Conservation (phyloP, 257 asterid species). For the Nicotiana sylvestris region DNA sequence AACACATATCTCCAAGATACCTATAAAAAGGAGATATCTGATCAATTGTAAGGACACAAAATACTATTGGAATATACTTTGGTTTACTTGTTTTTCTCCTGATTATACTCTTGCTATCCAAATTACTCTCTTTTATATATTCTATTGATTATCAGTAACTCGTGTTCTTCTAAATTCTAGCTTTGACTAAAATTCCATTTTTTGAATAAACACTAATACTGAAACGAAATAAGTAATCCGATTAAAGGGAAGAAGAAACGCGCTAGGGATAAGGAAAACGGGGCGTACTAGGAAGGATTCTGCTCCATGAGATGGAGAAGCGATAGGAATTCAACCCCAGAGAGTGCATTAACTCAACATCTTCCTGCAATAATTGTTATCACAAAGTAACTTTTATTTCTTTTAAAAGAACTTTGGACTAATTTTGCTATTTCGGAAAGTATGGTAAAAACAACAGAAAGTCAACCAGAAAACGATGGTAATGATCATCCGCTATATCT, state of each 20-base stretch:
- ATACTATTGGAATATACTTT: too few relatives aligned
- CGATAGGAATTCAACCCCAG: slow-evolving; percentile 68
- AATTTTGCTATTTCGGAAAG: neutral
- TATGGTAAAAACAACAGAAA: neutral
- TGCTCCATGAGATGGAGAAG: slow-evolving; percentile 81
- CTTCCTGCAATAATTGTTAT: slow-evolving; percentile 41
- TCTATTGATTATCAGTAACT: too few relatives aligned
- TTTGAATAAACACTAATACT: neutral
- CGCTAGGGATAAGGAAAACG: neutral
- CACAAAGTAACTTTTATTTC: neutral
- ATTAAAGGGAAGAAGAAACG: neutral
- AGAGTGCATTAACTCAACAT: slow-evolving; percentile 54
- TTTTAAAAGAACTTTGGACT: neutral
- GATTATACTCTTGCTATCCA: too few relatives aligned
- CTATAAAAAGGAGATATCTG: too few relatives aligned
- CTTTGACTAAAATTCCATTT: too few relatives aligned
- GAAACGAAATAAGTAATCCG: neutral
- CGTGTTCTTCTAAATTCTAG: too few relatives aligned
- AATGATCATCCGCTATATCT: slow-evolving; percentile 70
- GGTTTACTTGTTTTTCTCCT: too few relatives aligned
- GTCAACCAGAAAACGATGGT: slow-evolving; percentile 65
- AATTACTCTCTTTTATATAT: too few relatives aligned
- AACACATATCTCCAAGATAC: too few relatives aligned
- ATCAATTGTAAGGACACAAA: too few relatives aligned
- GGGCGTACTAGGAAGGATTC: slow-evolving; percentile 66